Base-by-base conservation (phyloP, 257 asterid species). In the Lycium ferocissimum region DNA sequence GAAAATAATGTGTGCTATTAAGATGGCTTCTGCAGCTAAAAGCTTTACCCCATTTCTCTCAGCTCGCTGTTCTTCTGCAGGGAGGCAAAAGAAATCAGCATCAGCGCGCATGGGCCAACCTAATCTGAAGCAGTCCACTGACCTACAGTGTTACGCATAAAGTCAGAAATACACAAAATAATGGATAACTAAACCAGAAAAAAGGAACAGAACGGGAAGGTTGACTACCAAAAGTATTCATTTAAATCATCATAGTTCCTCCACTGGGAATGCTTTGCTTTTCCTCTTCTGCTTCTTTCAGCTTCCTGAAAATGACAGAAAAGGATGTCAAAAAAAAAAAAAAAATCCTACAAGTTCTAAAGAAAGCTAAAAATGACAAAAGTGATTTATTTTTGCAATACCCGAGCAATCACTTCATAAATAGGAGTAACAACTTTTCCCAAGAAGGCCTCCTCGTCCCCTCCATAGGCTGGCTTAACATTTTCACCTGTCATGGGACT, bases 41-140 rank as follows among this genome's bases (percentile, higher is more conserved):
- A 75, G 79, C 47, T 86, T 85, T 92, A 97, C 99, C 97, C 92
- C 97, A 65, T 88, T 94, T 87, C 88, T 95, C 85, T 94, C 98
- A 86, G 85, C 89, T 80, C 40, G 92, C 83, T 58, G 85, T 83
- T 80, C 88, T 83, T 88, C 92, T 22, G 83, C 85, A 1, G 94
- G 92, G 85, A 82, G 91, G 85, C 98, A 93, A 87, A 97, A 97
- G 90, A 94, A 97, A 91, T 97, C 98, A 89, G 98, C 99, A 91
- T 97, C 97, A 83, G 98, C 98, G 6, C 98, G 99, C 99, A 97
- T 97, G 59, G 99, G 99, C 99, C 99, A 97, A 81, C 99, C 98
- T 88, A 97, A 87, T 45, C 98, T 97, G 87, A 97, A 97, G 91
- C 99, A 97, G 90, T 97, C 99, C 81, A 91, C 98, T 8, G 99